These are phyloP conservation scores for Tylopilus felleus DNA, from an alignment of 768 basidiomycete genomes.

Conservation along the genomic window DNA sequence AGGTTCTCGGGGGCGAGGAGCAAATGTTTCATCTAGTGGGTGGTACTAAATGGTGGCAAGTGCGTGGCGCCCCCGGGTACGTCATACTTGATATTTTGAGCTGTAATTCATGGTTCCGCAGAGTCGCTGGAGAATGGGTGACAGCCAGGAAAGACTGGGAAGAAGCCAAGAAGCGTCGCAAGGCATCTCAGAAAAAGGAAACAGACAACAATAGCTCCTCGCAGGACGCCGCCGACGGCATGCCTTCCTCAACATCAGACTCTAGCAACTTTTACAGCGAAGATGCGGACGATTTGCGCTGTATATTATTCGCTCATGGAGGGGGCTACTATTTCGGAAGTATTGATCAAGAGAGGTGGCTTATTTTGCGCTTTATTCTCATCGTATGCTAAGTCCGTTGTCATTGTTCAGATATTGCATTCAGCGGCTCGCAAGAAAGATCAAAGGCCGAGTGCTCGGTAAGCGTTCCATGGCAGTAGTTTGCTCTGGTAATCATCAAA, in stretches of 20 bases:
- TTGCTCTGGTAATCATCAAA: constrained; percentile 7
- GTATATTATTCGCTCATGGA: constrained; percentile 80
- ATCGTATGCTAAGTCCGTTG: constrained; percentile 4
- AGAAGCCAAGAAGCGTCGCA: constrained; percentile 57
- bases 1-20: constrained; percentile 82
- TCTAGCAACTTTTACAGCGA: constrained; percentile 49
- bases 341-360: constrained; percentile 69
- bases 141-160: constrained; percentile 80
- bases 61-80: constrained; percentile 78
- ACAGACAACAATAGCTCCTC: neutral
- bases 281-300: constrained; percentile 81
- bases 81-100: constrained; percentile 17
- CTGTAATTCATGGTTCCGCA: constrained; percentile 29
- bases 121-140: constrained; percentile 87
- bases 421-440: constrained; percentile 86
- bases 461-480: constrained; percentile 14
- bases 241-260: constrained; percentile 22
- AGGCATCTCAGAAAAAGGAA: constrained; percentile 42
- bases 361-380: neutral
- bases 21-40: constrained; percentile 69
- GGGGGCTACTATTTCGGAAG: constrained; percentile 87
- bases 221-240: constrained; percentile 14
- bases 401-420: constrained; percentile 54
- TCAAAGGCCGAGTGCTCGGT: constrained; percentile 87
- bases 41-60: constrained; percentile 98